Evolutionary conservation across 495 filamentous ascomycete species (phyloP), one percentile per base, ranked within the genome.

Genomic region (Aspergillus panamensis): DNA sequence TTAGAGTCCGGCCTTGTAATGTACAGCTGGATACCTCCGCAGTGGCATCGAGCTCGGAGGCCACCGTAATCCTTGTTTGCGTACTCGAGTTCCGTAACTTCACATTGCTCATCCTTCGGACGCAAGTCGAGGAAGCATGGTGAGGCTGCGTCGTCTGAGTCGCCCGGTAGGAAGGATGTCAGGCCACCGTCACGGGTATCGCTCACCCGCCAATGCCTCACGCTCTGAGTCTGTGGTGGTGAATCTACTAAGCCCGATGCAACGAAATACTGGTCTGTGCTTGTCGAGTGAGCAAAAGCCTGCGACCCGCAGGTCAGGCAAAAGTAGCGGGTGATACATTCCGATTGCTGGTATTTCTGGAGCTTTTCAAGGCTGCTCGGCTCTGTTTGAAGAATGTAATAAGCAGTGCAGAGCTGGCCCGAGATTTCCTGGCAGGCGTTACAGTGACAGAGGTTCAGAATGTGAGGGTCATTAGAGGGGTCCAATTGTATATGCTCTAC

Each of bases 301-400:
- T 88, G 84, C 25, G 83, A 82, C 31, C 87, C 87, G 59, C 88
- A 92, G 13, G 69, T 82, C n/a, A 65, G 61, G 68, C 89, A 92
- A 69, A 89, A 89, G 60, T 82, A 82, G n/a, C 84, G 82, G 17
- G 73, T 78, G 10, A 80, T 47, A 19, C 76, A 65, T 12, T 77
- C 59, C 5, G 79, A 75, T 59, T 77, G 65, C 45, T 69, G 65
- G 59, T 87, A 89, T 33, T 66, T 62, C 10, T 62, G 71, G 8
- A 87, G 69, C 1, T 67, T 66, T 10, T 71, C 56, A 5, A 79
- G 60, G 6, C 62, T 69, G 10, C 55, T 71, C 1, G 72, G 67
- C 6, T 59, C 53, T 42, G 60, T 61, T 68, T 69, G 65, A 49
- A 83, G 62, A 10, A 67, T 53, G 30, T 80, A 70, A 59, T 85